Base-by-base conservation (phyloP, 2,329 filamentous ascomycete species). In the Aspergillus chevalieri region DNA sequence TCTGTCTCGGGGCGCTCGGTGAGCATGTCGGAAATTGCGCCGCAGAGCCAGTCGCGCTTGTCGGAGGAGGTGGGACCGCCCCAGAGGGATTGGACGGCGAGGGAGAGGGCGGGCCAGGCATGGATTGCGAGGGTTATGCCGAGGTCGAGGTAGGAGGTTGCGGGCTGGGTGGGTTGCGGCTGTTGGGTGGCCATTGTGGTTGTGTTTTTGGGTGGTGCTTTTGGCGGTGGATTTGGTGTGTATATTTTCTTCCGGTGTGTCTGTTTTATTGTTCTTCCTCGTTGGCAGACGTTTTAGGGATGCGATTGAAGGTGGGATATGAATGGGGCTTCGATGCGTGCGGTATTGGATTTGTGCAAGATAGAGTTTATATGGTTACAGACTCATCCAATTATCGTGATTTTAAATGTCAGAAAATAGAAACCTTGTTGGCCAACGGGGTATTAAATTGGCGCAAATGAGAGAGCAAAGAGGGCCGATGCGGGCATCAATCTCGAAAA, bases 31-130 rank as follows among this genome's bases (percentile, higher is more conserved):
- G 85, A 86, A 47, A 97, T 78, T 41, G 87, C 87, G 55, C 90
- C 91, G 46, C 88, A 92, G 63, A 98, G 88, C 92, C 91, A 97
- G 78, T 95, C 92, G 63, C 92, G 87, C 76, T 97, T 97, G 71
- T 94, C 89, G 52, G 78, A 70, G 19, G 84, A 86, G 64, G 89
- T 84, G 38, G 88, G 83, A 2, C 92, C 93, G 61, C 92, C 93
- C 86, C 91, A 95, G 72, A 83, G 78, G 68, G 89, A 89, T 66
- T 87, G 81, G 42, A 96, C 88, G 43, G 93, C 89, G 65, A 95
- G 83, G 44, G 86, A 86, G 47, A 98, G 84, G 28, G 89, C 86
- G 6, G 87, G 84, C 93, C 93, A 98, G 64, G 87, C 81, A 74
- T 91, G 84, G 57, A 98, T 82, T 41, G 86, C 76, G 66, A 93